Evolutionary conservation across 106 monocot species (phyloP), one percentile per base, ranked within the genome.

Genomic region (Narthecium ossifragum): DNA sequence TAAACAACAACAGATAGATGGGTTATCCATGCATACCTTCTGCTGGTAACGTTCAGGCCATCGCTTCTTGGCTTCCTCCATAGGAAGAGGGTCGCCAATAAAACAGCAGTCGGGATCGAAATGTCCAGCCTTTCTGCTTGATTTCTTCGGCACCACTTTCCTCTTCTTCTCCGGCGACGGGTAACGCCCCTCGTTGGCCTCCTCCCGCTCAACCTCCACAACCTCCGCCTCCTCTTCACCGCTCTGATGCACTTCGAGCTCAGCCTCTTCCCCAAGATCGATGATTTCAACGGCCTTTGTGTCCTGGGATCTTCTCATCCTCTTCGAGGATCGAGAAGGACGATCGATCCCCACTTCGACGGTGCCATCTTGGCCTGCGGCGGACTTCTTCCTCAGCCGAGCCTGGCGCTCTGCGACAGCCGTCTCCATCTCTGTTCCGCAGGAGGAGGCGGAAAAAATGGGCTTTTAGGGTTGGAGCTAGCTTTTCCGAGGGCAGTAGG

Each of bases 41-140:
- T 47, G 66, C 4, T 46, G 2, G 51, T 90, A 90, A 39, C 90
- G 57, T 22, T 85, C 51, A 0, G 85, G 85, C 90, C 90, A 90
- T 40, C 51, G 47, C 34, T 33, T n/a, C 56, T 34, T 58, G 0
- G 85, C 90, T 55, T 85, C 90, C 0, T 55, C 47, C 1, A 46
- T 26, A 0, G 65, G 73, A 18, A 90, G 34, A 0, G 85, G 75
- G 17, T 73, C 64, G 1, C 90, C 90, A 15, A 78, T 5, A 15
- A 90, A 79, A 34, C 43, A 18, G 34, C 23, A 48, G 1, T 34
- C 52, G 8, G 23, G 18, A 7, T 80, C 84, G 1, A 38, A 78
- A 1, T 55, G 66, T 2, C 15, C 57, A 17, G 21, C 34, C 7
- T 52, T 33, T 3, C 15, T n/a, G 4, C 55, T 46, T 14, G 13